Evolutionary conservation across 768 basidiomycete species (phyloP), one percentile per base, ranked within the genome.

Genomic region (Butyriboletus loyo): DNA sequence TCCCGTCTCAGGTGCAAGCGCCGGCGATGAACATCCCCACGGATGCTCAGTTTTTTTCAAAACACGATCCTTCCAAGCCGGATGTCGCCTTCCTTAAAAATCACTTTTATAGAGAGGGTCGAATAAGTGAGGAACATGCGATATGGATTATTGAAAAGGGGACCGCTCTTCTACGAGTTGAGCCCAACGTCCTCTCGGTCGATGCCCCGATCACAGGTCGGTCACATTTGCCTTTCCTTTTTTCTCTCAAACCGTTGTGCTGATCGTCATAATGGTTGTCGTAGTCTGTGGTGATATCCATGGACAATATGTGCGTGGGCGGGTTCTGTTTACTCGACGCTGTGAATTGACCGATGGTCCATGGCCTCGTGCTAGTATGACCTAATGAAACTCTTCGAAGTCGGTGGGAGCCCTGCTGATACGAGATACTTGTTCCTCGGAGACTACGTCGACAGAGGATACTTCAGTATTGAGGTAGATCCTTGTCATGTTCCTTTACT

Each of bases 201-300:
- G 97, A 98, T 72, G 95, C 95, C 22, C 97, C 97, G 38, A 95
- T 99, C 70, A 99, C 96, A 52, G 92, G 95, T 95, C 56, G 2
- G 65, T 56, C 46, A 17, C 30, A 10, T 13, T 10, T 11, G 5
- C 10, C 7, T 3, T 4, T 5, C 2, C 13, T 7, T 31, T n/a
- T 41, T 48, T 41, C 22, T 25, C 25, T 8, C 15, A 22, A 34
- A 15, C 13, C 35, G 11, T 28, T 1, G 28, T 40, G 25, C 52
- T 59, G 27, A 62, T 53, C 21, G 32, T 19, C 34, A 19, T 52
- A 51, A 46, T 37, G 10, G 24, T 31, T 36, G 54, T 15, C n/a
- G n/a, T 62, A 93, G 92, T 94, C 34, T 98, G 96, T 70, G 97
- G 96, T 43, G 96, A 98, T 74, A 97, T 98, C 41, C 96, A 98